Conservation (phyloP, 2,329 filamentous ascomycete genomes). For the Rutstroemia sp. region DNA sequence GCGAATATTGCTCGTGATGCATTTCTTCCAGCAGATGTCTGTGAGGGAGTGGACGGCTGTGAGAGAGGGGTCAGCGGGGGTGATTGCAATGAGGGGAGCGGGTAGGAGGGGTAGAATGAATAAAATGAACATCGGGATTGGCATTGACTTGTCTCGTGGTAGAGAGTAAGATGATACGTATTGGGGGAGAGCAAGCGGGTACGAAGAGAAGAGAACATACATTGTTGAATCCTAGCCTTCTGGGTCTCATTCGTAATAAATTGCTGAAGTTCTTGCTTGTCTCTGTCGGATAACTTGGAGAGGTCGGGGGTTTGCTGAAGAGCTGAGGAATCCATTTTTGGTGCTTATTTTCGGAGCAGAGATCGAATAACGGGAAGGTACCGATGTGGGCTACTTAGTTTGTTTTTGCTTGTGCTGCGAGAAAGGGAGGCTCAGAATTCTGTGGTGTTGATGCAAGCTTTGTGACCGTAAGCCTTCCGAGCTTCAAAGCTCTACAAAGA, state of each 20-base stretch:
- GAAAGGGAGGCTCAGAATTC: neutral
- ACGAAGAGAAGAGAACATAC: conserved; percentile 30
- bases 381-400: too few species aligned
- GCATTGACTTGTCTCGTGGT: too few species aligned
- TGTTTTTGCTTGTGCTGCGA: neutral
- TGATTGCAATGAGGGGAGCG: conserved; percentile 33
- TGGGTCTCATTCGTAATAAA: conserved; percentile 81
- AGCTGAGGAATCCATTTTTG: conserved; percentile 22
- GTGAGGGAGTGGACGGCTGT: conserved; percentile 58
- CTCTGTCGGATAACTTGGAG: conserved; percentile 67
- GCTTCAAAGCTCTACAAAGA: neutral
- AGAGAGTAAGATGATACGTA: too few species aligned
- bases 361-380: neutral
- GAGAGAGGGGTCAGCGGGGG: conserved; percentile 37
- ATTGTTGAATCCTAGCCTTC: conserved; percentile 59
- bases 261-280: conserved; percentile 82
- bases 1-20: conserved; percentile 68
- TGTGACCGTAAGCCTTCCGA: neutral
- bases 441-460: neutral
- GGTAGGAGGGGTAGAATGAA: neutral
- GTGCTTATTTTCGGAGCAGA: neutral
- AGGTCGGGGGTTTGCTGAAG: conserved; percentile 42
- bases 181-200: neutral
- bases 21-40: conserved; percentile 92
- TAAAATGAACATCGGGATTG: neutral